Evolutionary conservation across 2,329 filamentous ascomycete genomes (phyloP).

Genomic region (Paraphaeosphaeria sporulosa): DNA sequence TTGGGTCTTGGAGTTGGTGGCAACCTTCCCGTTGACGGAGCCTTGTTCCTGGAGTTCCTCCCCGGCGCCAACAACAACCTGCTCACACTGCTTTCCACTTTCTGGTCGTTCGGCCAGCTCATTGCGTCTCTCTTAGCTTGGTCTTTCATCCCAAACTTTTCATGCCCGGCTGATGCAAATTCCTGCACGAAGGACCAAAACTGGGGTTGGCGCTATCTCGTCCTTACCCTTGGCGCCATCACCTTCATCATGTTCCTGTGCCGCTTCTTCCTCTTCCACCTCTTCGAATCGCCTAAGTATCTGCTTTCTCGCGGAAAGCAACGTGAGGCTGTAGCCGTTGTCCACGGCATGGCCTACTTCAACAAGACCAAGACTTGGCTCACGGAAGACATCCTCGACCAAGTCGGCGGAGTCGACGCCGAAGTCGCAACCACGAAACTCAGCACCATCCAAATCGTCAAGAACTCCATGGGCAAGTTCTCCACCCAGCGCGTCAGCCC

Average conservation of each 20-base stretch:
- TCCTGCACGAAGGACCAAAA: slow-evolving; percentile 63
- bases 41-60: slow-evolving; percentile 83
- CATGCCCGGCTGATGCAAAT: slow-evolving; percentile 47
- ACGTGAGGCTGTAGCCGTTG: slow-evolving; percentile 78
- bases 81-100: slow-evolving; percentile 80
- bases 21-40: slow-evolving; percentile 80
- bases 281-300: slow-evolving; percentile 88
- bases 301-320: slow-evolving; percentile 79
- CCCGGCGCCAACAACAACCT: slow-evolving; percentile 77
- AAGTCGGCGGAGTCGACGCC: slow-evolving; percentile 59
- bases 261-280: slow-evolving; percentile 80
- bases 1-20: slow-evolving; percentile 60
- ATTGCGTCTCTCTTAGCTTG: slow-evolving; percentile 71
- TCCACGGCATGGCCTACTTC: slow-evolving; percentile 78
- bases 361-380: slow-evolving; percentile 65
- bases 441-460: slow-evolving; percentile 59
- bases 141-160: slow-evolving; percentile 76
- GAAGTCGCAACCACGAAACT: slow-evolving; percentile 50
- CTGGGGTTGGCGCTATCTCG: slow-evolving; percentile 77
- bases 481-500: slow-evolving; percentile 72
- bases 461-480: slow-evolving; percentile 69
- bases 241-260: slow-evolving; percentile 80
- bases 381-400: slow-evolving; percentile 71
- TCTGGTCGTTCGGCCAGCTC: slow-evolving; percentile 86
- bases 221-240: slow-evolving; percentile 73